Percentiles rank a stretch among this genome's conserved stretches.
These are phyloP conservation scores for Saccharomyces hybrid DNA, from an alignment of 1,139 yeast genomes.

Conservation along the genomic window DNA sequence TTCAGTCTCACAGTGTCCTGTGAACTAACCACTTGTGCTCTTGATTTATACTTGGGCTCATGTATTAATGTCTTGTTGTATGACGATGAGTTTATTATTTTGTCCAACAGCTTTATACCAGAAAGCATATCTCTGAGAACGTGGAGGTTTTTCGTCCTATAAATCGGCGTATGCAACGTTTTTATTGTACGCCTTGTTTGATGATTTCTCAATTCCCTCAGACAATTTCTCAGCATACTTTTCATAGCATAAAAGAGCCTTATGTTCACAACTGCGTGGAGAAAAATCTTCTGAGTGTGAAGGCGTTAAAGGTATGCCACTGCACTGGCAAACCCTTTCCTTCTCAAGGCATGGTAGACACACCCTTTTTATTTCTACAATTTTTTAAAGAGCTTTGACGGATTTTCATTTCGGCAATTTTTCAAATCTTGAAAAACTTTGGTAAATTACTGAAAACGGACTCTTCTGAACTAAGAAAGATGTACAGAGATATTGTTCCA, in stretches of 20 bases:
- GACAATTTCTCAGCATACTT: neutral
- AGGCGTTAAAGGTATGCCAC: neutral
- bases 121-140: conserved; percentile 14
- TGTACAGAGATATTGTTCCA: neutral
- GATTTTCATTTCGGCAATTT: neutral
- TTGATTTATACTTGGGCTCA: conserved; percentile 21
- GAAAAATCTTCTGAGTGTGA: neutral
- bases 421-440: neutral
- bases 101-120: conserved; percentile 18
- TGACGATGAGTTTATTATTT: conserved; percentile 16
- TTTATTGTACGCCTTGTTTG: conserved; percentile 10
- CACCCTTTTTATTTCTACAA: neutral
- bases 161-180: conserved; percentile 26
- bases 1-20: conserved; percentile 18
- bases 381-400: neutral
- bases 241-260: neutral
- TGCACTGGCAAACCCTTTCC: neutral
- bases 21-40: conserved; percentile 20
- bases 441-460: neutral
- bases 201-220: neutral
- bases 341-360: neutral
- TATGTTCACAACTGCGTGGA: neutral
- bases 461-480: neutral
- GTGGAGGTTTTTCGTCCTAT: conserved; percentile 9
- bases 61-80: conserved; percentile 20